Base-by-base conservation (phyloP, 345 rosid genomes). In the Camelina neglecta region DNA sequence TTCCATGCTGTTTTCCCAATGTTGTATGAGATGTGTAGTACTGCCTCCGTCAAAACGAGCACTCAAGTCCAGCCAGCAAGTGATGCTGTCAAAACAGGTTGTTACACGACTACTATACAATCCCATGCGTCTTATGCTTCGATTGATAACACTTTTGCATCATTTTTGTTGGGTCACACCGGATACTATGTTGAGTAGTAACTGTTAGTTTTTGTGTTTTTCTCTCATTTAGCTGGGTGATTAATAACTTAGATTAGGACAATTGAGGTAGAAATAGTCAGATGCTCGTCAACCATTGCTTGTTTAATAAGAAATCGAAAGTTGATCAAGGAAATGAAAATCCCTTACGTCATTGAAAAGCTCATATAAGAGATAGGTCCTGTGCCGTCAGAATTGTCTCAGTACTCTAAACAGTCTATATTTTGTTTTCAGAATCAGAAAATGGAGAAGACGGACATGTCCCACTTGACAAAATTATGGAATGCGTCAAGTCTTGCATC, bases 381-480 rank as follows among this genome's bases (percentile, higher is more conserved):
- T 44, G 7, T 58, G 56, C 33, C 54, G 60, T 57, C n/a, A 13
- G 12, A 55, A 20, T 24, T 53, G 38, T 66, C 13, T 21, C 18
- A 23, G 74, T 67, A 58, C 11, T 35, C 74, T 78, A 45, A 78
- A 26, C 44, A 44, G 15, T 73, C 60, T 9, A n/a, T 35, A 16
- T 18, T 45, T 61, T 81, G 47, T 65, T 51, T 61, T 62, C 91
- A 89, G 98, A 81, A 42, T 79, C 86, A 61, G 93, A 84, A 65
- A 82, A 73, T 35, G 77, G 58, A n/a, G 87, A 83, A 61, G 88
- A 75, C 38, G 73, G 85, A 64, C 75, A 86, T 45, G 75, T 80
- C 65, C 93, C 96, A 48, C 82, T 81, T 41, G 91, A 90, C 67
- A 91, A 91, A 75, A 81, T 89, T 45, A 75, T 94, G 82, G 87